Percentiles rank a stretch among this genome's conserved stretches.
Conservation (phyloP, 306 rosid species). For the Myrica gale region DNA sequence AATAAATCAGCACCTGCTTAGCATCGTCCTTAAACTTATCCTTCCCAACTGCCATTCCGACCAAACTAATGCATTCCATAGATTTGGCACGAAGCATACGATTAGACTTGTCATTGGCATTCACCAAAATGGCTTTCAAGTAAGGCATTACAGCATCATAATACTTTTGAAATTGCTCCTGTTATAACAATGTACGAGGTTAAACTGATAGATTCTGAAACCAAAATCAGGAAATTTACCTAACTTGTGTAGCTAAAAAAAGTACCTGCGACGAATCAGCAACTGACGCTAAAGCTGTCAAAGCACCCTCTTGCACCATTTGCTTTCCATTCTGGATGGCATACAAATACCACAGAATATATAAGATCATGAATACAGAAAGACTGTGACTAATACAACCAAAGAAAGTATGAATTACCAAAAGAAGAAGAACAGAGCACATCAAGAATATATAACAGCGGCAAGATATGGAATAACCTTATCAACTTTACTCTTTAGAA, state of each 20-base stretch:
- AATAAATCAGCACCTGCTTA: constrained; percentile 61
- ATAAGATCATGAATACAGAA: background rate
- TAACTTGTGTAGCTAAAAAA: constrained; percentile 1
- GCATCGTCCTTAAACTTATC: constrained; percentile 95
- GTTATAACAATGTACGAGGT: constrained; percentile 23
- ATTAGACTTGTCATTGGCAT: constrained; percentile 89
- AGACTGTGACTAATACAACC: background rate
- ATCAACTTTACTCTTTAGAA: background rate
- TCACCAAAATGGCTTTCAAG: constrained; percentile 85
- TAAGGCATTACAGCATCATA: constrained; percentile 92
- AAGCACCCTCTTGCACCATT: constrained; percentile 75
- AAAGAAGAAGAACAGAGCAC: background rate
- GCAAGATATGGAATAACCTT: background rate
- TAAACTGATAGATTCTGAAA: constrained; percentile 6
- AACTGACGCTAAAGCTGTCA: constrained; percentile 75
- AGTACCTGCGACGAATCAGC: constrained; percentile 84
- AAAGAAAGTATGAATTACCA: constrained; percentile 1
- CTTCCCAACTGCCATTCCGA: constrained; percentile 99
- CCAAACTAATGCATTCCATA: constrained; percentile 99
- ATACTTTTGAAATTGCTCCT: constrained; percentile 75
- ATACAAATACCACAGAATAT: background rate
- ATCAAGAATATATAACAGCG: background rate
- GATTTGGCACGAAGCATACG: constrained; percentile 99
- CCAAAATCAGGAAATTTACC: background rate
- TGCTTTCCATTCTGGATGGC: constrained; percentile 59